Percentiles rank a stretch among this genome's conserved stretches.
phyloP scores from a whole-genome alignment of 108 stramenopile species.

The Conticribra weissflogii region DNA sequence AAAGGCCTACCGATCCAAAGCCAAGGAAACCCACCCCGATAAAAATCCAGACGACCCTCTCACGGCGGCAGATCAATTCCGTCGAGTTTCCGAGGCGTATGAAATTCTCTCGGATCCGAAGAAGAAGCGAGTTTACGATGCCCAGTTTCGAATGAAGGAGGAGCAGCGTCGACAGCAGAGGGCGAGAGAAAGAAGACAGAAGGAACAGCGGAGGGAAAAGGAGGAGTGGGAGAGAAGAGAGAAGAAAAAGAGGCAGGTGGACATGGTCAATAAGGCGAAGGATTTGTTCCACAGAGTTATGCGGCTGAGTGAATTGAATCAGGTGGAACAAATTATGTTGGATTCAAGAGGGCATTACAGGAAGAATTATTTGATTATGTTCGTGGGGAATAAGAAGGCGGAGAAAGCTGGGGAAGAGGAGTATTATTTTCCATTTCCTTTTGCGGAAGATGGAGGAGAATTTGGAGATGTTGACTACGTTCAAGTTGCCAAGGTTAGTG shows the following conservation, averaged over 20 bases:
- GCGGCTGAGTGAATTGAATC: conserved; percentile 1
- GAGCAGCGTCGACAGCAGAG: background rate
- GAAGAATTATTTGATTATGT: conserved; percentile 24
- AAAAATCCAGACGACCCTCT: conserved; percentile 24
- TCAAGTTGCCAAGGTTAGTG: conserved; percentile 22
- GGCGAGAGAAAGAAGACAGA: background rate
- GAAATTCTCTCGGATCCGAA: conserved; percentile 22
- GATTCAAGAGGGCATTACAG: conserved; percentile 1
- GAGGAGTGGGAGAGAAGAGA: conserved; percentile 9
- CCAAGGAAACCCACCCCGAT: conserved; percentile 38
- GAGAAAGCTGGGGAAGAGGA: conserved; percentile 27
- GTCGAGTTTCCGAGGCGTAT: conserved; percentile 14
- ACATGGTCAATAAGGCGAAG: conserved; percentile 4
- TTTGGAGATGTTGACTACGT: background rate
- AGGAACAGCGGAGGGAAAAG: background rate
- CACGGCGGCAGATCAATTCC: conserved; percentile 25
- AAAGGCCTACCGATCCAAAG: conserved; percentile 43
- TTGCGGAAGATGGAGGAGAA: conserved; percentile 9
- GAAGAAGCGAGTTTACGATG: conserved; percentile 18
- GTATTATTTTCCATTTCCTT: conserved; percentile 31
- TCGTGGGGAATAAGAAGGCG: conserved; percentile 28
- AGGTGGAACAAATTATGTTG: conserved; percentile 13
- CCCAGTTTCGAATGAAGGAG: background rate
- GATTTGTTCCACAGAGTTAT: background rate
- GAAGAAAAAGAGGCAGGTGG: background rate